Base-by-base conservation (phyloP, 768 basidiomycete species). In the Daedalea quercina region DNA sequence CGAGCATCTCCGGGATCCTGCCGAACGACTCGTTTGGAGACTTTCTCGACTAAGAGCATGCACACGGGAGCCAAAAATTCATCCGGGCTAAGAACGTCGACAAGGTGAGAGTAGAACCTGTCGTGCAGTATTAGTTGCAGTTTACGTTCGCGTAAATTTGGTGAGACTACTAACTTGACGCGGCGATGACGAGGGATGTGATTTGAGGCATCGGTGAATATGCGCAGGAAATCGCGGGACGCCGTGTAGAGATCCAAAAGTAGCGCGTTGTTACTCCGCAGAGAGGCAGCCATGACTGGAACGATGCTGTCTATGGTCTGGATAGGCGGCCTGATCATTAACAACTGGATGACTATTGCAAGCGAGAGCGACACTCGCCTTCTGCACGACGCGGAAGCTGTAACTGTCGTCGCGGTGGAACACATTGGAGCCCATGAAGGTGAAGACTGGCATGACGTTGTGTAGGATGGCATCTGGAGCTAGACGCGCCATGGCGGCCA, bases 371-470 rank as follows among this genome's bases (percentile, higher is more conserved):
- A 12, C 3, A 46, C 71, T 42, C 50, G 91, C 93, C 76, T 88
- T 89, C 66, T 97, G 94, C 1, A 98, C 90, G 9, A 98, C 94
- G 34, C 84, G 82, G 75, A 96, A 95, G 63, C 90, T 94, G 69
- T 95, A 94, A 0, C 87, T 81, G 65, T 99, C 96, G 59, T 99
- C 96, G 44, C 94, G 80, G 63, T 96, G 95, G 73, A 97, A 90
- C 17, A 97, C 85, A 56, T 92, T 94, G n/a, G 94, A 91, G 19
- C 96, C 95, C 92, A 98, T 97, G 71, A 97, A 98, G 0, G 94
- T 97, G 74, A 99, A 98, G 43, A 99, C 85, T 3, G 96, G 95
- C 91, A 99, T 96, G 47, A 97, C 79, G 60, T 95, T 93, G 63
- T 90, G 91, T 12, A 98, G 75, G 26, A 95, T 91, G 11, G 92